Percentiles rank a stretch among this genome's conserved stretches.
These are phyloP conservation scores for Coccomyxa sp. DNA, from an alignment of 139 green algal species.

Conservation along the genomic window DNA sequence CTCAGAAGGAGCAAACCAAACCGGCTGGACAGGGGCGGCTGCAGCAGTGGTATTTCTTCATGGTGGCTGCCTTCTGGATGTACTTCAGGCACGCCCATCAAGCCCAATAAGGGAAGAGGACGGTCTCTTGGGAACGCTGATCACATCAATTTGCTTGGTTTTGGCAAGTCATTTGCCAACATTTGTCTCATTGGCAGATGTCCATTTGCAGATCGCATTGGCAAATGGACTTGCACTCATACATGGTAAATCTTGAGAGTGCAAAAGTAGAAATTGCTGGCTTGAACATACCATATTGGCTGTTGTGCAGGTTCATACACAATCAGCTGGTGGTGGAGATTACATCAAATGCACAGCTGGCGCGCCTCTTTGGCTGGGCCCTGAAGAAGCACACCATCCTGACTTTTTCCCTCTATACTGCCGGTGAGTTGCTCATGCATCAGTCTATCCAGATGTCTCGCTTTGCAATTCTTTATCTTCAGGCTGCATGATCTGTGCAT, in stretches of 20 bases:
- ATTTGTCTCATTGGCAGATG: too few species aligned
- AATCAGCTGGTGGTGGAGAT: constrained; percentile 82
- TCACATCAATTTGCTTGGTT: too few species aligned
- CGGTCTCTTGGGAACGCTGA: not conserved
- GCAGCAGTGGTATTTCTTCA: constrained; percentile 90
- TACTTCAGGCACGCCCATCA: constrained; percentile 66
- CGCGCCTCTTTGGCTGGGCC: constrained; percentile 53
- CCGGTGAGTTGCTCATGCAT: constrained; percentile 31
- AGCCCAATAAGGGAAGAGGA: too few species aligned
- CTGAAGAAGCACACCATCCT: constrained; percentile 75
- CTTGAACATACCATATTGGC: not conserved
- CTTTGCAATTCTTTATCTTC: not conserved
- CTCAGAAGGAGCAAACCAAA: constrained; percentile 50
- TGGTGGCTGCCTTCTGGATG: constrained; percentile 83
- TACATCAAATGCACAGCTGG: constrained; percentile 42
- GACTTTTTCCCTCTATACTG: constrained; percentile 75
- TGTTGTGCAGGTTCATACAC: constrained; percentile 79
- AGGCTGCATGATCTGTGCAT: not conserved
- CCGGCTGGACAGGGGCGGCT: constrained; percentile 15
- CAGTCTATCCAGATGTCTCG: not conserved
- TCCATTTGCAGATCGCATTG: too few species aligned
- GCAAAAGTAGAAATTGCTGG: too few species aligned
- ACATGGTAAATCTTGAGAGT: too few species aligned
- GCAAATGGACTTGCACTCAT: too few species aligned
- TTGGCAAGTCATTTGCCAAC: too few species aligned